These are phyloP conservation scores for Pleurotus eryngii DNA, from an alignment of 768 basidiomycete genomes.

Conservation along the genomic window DNA sequence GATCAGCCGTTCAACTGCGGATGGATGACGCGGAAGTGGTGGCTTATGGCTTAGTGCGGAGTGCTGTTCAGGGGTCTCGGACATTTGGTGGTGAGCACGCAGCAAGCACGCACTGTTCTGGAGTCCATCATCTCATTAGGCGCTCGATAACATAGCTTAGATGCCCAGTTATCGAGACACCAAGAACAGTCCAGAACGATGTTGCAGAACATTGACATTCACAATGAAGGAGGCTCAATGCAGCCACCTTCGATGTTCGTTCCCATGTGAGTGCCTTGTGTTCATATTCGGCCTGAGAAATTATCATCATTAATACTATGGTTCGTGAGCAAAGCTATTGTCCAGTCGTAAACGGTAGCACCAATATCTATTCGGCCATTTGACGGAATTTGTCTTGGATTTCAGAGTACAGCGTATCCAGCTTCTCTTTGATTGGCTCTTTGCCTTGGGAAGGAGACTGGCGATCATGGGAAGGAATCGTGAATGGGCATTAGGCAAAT, in stretches of 20 bases:
- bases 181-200: too few species aligned
- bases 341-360: constrained; percentile 15
- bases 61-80: too few species aligned
- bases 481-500: not conserved
- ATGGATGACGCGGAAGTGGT: not conserved
- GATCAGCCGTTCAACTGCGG: not conserved
- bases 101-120: too few species aligned
- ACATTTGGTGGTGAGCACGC: too few species aligned
- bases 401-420: constrained; percentile 78
- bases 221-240: too few species aligned
- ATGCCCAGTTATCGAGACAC: too few species aligned
- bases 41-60: not conserved
- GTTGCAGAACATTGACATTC: too few species aligned
- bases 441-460: constrained; percentile 91
- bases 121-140: too few species aligned
- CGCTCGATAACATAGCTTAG: too few species aligned
- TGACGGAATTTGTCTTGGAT: constrained; percentile 93
- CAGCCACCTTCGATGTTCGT: too few species aligned
- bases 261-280: too few species aligned
- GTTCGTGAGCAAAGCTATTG: constrained; percentile 1
- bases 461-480: constrained; percentile 2
- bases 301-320: constrained; percentile 14
- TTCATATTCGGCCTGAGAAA: too few species aligned
- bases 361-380: constrained; percentile 58
- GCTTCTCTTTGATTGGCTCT: constrained; percentile 75